A percentile compares a stretch with the other conserved stretches of the same genome.
These are phyloP conservation scores for Fragilaria crotonensis DNA, from an alignment of 108 stramenopile genomes.

Conservation along the genomic window DNA sequence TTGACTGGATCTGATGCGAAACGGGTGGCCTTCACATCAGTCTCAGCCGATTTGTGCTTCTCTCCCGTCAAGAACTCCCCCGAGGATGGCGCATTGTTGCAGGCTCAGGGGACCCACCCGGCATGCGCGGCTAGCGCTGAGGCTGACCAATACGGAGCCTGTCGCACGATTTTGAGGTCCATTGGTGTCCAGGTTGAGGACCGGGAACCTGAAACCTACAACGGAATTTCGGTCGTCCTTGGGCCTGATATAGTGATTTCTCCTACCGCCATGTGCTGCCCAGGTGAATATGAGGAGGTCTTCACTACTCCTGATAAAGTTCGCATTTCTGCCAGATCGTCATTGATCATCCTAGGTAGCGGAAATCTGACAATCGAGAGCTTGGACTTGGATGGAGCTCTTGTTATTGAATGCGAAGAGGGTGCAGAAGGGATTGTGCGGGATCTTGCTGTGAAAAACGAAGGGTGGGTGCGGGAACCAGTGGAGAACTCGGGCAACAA, in stretches of 20 bases:
- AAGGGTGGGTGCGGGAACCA: constrained; percentile 56
- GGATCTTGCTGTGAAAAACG: constrained; percentile 58
- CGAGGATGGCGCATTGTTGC: constrained; percentile 73
- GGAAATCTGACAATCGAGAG: constrained; percentile 68
- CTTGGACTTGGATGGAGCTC: constrained; percentile 74
- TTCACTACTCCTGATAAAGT: constrained; percentile 70
- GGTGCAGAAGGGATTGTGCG: constrained; percentile 45
- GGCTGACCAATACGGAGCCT: constrained; percentile 77
- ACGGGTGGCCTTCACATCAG: constrained; percentile 92
- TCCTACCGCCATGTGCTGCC: constrained; percentile 63
- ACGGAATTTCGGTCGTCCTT: constrained; percentile 54
- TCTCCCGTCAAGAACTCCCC: constrained; percentile 95
- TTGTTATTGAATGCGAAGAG: constrained; percentile 62
- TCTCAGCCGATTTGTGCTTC: constrained; percentile 83
- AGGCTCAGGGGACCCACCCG: constrained; percentile 78
- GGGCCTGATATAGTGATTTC: constrained; percentile 74
- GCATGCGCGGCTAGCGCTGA: constrained; percentile 91
- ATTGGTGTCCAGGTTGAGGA: constrained; percentile 65
- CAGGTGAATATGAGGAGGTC: constrained; percentile 49
- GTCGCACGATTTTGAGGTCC: constrained; percentile 47
- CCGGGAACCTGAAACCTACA: constrained; percentile 35
- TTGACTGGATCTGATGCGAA: constrained; percentile 50
- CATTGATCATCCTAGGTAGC: constrained; percentile 74
- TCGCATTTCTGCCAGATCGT: constrained; percentile 67
- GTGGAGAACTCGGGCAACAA: constrained; percentile 30